These are phyloP conservation scores for Microbotryum intermedium DNA, from an alignment of 1,284 basidiomycete genomes.

Conservation along the genomic window DNA sequence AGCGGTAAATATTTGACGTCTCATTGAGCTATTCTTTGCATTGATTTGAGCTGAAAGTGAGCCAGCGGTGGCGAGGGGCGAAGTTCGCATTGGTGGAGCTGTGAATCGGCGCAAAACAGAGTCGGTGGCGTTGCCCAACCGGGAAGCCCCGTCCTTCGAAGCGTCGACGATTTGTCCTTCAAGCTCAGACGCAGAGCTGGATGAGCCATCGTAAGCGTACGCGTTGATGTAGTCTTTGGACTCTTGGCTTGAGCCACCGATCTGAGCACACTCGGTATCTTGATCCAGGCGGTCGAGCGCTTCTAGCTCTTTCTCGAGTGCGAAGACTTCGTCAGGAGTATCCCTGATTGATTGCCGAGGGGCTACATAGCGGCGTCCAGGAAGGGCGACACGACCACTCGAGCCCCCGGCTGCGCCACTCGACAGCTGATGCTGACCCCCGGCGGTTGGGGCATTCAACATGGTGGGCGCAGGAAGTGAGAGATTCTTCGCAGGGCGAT, in stretches of 20 bases:
- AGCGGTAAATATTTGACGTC: conserved; percentile 37
- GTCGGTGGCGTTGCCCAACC: too few relatives aligned
- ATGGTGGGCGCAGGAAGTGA: too few relatives aligned
- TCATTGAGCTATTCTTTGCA: neutral
- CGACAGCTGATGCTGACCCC: too few relatives aligned
- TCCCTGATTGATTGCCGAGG: too few relatives aligned
- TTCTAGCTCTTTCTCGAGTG: neutral
- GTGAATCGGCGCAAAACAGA: neutral
- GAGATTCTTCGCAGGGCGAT: too few relatives aligned
- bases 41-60: neutral
- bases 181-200: neutral
- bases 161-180: neutral
- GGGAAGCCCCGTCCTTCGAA: too few relatives aligned
- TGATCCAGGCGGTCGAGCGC: neutral
- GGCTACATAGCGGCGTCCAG: too few relatives aligned
- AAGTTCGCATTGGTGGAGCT: neutral
- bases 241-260: neutral
- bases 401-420: too few relatives aligned
- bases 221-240: too few relatives aligned
- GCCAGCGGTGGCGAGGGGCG: neutral
- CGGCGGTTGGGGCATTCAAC: too few relatives aligned
- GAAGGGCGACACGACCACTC: too few relatives aligned
- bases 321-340: neutral
- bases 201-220: conserved; percentile 1
- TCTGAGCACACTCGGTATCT: neutral